A percentile compares a stretch with the other conserved stretches of the same genome.
Conservation (phyloP, 2,329 filamentous ascomycete species). For the Pseudopithomyces maydicus region DNA sequence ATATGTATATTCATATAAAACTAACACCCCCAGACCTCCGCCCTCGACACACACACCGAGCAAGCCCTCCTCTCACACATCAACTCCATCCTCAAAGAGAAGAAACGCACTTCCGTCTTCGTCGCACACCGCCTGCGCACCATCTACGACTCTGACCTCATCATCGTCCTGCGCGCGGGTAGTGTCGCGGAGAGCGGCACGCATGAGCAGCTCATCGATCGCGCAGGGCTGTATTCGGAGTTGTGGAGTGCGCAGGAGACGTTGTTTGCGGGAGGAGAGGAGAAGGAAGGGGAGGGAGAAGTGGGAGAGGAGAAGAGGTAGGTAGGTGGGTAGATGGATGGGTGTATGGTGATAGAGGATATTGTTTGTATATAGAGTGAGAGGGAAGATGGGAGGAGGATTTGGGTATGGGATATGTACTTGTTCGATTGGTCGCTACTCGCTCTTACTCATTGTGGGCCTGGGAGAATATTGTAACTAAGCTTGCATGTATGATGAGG, state of each 20-base stretch:
- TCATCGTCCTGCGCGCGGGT: constrained; percentile 87
- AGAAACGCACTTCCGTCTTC: constrained; percentile 88
- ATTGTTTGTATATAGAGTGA: too few species aligned
- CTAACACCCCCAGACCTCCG: constrained; percentile 65
- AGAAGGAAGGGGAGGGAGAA: constrained; percentile 3
- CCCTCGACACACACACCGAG: constrained; percentile 91
- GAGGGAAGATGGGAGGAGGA: too few species aligned
- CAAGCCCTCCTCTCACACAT: constrained; percentile 90
- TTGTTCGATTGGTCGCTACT: too few species aligned
- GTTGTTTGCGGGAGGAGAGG: constrained; percentile 30
- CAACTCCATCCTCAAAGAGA: constrained; percentile 88
- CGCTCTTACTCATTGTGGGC: too few species aligned
- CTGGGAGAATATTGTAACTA: too few species aligned
- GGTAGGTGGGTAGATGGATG: not conserved
- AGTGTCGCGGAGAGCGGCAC: constrained; percentile 87
- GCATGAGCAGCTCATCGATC: constrained; percentile 81
- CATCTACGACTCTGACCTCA: constrained; percentile 89
- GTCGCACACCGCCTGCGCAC: constrained; percentile 91
- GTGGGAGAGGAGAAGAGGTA: not conserved
- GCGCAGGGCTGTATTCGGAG: constrained; percentile 80
- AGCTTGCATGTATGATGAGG: too few species aligned
- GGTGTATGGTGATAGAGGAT: too few species aligned
- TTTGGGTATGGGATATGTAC: too few species aligned
- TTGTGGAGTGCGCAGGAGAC: constrained; percentile 73
- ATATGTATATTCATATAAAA: not conserved